Conservation (phyloP, 192 early-diverging fungal genomes). For the Lunasporangiospora selenospora region DNA sequence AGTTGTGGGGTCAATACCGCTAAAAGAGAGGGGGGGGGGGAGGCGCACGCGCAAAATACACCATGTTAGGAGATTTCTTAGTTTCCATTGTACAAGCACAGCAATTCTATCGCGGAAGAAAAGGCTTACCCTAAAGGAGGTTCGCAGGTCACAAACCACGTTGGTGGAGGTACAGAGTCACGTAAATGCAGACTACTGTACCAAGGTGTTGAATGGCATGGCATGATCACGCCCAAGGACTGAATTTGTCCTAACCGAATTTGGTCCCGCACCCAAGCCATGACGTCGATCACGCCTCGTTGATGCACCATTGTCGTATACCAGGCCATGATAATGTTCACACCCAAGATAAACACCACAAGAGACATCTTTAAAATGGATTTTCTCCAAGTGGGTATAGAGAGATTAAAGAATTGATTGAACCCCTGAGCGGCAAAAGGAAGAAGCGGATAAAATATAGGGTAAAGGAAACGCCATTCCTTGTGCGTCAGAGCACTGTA, state of each 20-base stretch:
- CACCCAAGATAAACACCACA: conserved; percentile 59
- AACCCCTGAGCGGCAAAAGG: conserved; percentile 53
- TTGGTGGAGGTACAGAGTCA: conserved; percentile 14
- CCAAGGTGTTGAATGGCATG: conserved; percentile 98
- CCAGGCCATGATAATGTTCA: conserved; percentile 70
- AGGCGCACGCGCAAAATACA: not conserved
- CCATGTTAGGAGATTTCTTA: not conserved
- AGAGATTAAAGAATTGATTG: conserved; percentile 6
- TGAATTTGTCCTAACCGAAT: conserved; percentile 15
- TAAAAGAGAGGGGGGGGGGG: not conserved
- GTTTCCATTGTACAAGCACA: not conserved
- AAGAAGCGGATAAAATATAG: conserved; percentile 74
- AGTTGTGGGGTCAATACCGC: conserved; percentile 15
- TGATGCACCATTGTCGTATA: conserved; percentile 88
- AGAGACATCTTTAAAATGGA: conserved; percentile 5
- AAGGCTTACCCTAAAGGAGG: conserved; percentile 74
- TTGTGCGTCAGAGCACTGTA: conserved; percentile 88
- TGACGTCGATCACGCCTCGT: conserved; percentile 90
- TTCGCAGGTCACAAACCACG: conserved; percentile 93
- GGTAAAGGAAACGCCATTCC: conserved; percentile 95
- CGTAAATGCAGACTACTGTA: conserved; percentile 82
- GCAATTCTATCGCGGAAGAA: not conserved
- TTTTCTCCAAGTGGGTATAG: conserved; percentile 6
- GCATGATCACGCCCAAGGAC: conserved; percentile 86
- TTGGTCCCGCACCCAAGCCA: conserved; percentile 71